Evolutionary conservation across 345 rosid species (phyloP).

Genomic region (Sisymbrium irio): DNA sequence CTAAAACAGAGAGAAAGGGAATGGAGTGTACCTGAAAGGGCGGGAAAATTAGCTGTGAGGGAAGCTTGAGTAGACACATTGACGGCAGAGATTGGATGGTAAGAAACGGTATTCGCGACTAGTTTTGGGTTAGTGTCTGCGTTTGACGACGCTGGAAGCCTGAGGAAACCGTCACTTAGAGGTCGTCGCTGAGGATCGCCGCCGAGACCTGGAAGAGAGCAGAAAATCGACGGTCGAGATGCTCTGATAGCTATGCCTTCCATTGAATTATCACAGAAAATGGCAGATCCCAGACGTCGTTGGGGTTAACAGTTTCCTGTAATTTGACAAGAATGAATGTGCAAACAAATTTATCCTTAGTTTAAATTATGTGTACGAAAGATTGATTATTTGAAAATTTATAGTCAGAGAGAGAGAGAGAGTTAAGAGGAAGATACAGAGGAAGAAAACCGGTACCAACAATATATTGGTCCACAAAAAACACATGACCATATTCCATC

Average conservation of each 20-base stretch:
- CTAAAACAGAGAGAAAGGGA: not conserved
- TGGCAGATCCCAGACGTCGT: not conserved
- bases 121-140: not conserved
- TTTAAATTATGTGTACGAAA: not conserved
- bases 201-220: constrained; percentile 20
- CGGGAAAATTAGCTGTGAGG: constrained; percentile 33
- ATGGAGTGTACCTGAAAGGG: constrained; percentile 34
- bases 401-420: not conserved
- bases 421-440: not conserved
- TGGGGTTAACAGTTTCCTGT: not conserved
- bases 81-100: constrained; percentile 41
- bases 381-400: constrained; percentile 8
- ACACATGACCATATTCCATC: constrained; percentile 37
- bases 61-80: constrained; percentile 45
- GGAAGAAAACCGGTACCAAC: constrained; percentile 33
- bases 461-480: constrained; percentile 21
- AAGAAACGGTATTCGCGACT: constrained; percentile 26
- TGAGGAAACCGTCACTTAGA: constrained; percentile 23
- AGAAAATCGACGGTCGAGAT: constrained; percentile 22
- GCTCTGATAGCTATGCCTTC: constrained; percentile 36
- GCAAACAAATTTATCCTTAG: not conserved
- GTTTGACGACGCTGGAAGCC: constrained; percentile 14
- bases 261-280: constrained; percentile 1
- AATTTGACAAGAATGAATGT: not conserved
- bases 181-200: constrained; percentile 5